These are phyloP conservation scores for Thelonectria olida DNA, from an alignment of 2,329 filamentous ascomycete genomes.

Conservation along the genomic window DNA sequence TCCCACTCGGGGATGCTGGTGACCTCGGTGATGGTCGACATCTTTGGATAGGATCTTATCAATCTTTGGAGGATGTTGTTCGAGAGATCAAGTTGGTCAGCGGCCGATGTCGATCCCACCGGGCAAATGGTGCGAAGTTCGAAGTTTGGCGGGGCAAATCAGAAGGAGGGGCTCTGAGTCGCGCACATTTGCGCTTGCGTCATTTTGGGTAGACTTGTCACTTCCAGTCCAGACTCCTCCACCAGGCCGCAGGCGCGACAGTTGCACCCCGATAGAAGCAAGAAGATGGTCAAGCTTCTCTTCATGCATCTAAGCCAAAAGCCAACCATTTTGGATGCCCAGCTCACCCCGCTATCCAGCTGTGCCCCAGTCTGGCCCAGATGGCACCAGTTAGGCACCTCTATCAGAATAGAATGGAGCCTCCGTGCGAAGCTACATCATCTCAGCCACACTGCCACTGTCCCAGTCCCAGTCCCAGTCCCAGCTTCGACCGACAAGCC, in stretches of 20 bases:
- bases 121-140: slow-evolving; percentile 27
- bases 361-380: slow-evolving; percentile 10
- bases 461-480: too few species aligned
- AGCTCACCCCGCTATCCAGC: neutral
- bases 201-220: slow-evolving; percentile 32
- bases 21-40: slow-evolving; percentile 84
- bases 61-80: slow-evolving; percentile 1
- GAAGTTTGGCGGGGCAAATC: slow-evolving; percentile 40
- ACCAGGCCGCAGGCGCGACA: neutral
- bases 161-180: slow-evolving; percentile 30
- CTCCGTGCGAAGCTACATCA: slow-evolving; percentile 36
- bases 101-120: slow-evolving; percentile 25
- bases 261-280: slow-evolving; percentile 16
- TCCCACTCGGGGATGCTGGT: slow-evolving; percentile 78
- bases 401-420: slow-evolving; percentile 12
- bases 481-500: slow-evolving; percentile 26
- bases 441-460: slow-evolving; percentile 38
- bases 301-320: slow-evolving; percentile 22
- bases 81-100: slow-evolving; percentile 11
- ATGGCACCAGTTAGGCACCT: slow-evolving; percentile 26
- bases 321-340: too few species aligned
- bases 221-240: neutral
- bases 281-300: slow-evolving; percentile 1
- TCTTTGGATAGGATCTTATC: slow-evolving; percentile 49
- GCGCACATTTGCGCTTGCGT: slow-evolving; percentile 33